Conservation (phyloP, 306 rosid genomes). For the Casuarina glauca region DNA sequence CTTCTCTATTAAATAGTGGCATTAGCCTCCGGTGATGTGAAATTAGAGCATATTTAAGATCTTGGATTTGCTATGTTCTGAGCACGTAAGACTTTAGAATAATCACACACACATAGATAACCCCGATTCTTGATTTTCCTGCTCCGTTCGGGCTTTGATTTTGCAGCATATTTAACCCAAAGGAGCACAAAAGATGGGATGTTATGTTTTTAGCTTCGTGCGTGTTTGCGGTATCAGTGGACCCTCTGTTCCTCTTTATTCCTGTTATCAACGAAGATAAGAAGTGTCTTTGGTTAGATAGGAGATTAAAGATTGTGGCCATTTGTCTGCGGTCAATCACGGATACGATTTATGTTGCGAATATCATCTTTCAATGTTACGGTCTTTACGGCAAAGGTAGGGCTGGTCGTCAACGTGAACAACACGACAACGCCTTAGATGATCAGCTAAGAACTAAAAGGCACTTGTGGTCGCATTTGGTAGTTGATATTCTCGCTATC, state of each 20-base stretch:
- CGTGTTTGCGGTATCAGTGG: constrained; percentile 79
- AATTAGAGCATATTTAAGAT: no score
- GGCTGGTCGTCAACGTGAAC: constrained; percentile 83
- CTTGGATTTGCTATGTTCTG: no score
- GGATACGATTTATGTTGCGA: constrained; percentile 69
- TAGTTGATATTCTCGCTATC: constrained; percentile 24
- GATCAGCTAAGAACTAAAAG: constrained; percentile 77
- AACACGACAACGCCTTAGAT: constrained; percentile 83
- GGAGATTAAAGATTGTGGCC: constrained; percentile 19
- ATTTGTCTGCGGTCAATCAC: constrained; percentile 75
- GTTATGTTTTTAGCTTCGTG: constrained; percentile 81
- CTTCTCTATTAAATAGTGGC: no score
- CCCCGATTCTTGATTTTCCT: no score
- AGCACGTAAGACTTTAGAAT: no score
- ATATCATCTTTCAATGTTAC: constrained; percentile 80
- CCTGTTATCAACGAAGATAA: constrained; percentile 66
- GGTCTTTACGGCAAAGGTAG: constrained; percentile 54
- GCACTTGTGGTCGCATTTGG: constrained; percentile 42
- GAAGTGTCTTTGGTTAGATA: constrained; percentile 71
- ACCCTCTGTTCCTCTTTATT: constrained; percentile 82
- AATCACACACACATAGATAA: no score
- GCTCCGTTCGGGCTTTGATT: no score
- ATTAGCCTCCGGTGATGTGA: no score
- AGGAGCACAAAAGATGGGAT: constrained; percentile 82
- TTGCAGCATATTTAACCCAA: constrained; percentile 52